These are phyloP conservation scores for Ophiocordyceps australis DNA, from an alignment of 2,329 filamentous ascomycete species.

Conservation along the genomic window DNA sequence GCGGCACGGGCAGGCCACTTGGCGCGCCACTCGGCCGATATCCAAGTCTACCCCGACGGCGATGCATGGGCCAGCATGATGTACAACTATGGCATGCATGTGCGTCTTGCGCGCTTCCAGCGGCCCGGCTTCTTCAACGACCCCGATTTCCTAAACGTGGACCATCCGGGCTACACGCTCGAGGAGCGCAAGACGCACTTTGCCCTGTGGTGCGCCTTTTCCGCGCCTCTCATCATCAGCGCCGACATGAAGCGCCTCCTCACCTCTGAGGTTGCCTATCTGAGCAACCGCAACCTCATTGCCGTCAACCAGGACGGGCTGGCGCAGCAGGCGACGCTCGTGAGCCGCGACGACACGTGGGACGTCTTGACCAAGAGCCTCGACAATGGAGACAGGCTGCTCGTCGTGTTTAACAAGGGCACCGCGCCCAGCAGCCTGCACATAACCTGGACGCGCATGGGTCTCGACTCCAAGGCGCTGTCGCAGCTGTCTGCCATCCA, in stretches of 20 bases:
- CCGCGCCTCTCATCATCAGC: slow-evolving; percentile 16
- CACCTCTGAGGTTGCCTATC: slow-evolving; percentile 13
- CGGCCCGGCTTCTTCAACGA: slow-evolving; percentile 17
- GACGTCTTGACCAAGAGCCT: slow-evolving; percentile 27
- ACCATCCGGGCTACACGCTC: slow-evolving; percentile 13
- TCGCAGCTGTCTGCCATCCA: slow-evolving; percentile 8
- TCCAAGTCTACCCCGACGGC: slow-evolving; percentile 20
- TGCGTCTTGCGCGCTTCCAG: slow-evolving; percentile 20
- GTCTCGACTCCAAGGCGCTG: slow-evolving; percentile 11
- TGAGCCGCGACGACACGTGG: slow-evolving; percentile 20
- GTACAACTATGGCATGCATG: slow-evolving; percentile 25
- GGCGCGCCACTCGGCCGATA: slow-evolving; percentile 22
- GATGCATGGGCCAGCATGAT: slow-evolving; percentile 27
- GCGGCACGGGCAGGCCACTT: slow-evolving; percentile 20
- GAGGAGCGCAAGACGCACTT: slow-evolving; percentile 18
- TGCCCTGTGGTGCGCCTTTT: slow-evolving; percentile 15
- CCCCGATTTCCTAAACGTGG: slow-evolving; percentile 17
- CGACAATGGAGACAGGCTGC: slow-evolving; percentile 23
- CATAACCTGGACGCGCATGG: slow-evolving; percentile 16
- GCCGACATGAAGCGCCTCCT: slow-evolving; percentile 18
- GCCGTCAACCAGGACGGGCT: slow-evolving; percentile 21
- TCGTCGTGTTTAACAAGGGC: slow-evolving; percentile 26
- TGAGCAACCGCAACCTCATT: slow-evolving; percentile 21
- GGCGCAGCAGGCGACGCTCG: slow-evolving; percentile 25
- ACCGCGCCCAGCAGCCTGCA: slow-evolving; percentile 8